These are phyloP conservation scores for Colletotrichum tanaceti DNA, from an alignment of 2,329 filamentous ascomycete genomes.

Conservation along the genomic window DNA sequence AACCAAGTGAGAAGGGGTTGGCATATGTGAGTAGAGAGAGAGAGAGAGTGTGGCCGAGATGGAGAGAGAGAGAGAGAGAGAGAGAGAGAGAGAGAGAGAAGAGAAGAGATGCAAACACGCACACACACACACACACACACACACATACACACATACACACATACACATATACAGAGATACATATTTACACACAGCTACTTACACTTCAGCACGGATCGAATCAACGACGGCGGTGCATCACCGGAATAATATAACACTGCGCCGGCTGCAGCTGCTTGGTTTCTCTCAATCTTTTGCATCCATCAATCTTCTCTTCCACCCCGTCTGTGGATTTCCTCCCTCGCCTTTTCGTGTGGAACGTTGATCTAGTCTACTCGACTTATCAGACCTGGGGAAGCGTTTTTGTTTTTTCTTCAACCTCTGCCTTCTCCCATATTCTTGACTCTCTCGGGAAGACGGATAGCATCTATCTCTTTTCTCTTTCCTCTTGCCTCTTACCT, in stretches of 20 bases:
- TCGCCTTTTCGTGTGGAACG: constrained; percentile 25
- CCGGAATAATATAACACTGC: constrained; percentile 30
- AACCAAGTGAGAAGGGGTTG: not conserved
- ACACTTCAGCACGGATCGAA: constrained; percentile 18
- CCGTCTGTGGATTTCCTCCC: not conserved
- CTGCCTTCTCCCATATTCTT: not conserved
- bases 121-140: not conserved
- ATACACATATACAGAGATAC: not conserved
- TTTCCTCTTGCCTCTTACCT: constrained; percentile 2
- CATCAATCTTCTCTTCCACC: constrained; percentile 2
- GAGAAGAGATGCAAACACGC: constrained; percentile 6
- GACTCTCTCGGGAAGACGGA: not conserved
- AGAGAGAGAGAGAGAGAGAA: not conserved
- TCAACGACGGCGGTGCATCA: constrained; percentile 9
- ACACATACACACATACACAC: not conserved
- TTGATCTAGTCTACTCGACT: constrained; percentile 9
- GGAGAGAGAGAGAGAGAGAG: not conserved
- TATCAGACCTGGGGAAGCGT: not conserved
- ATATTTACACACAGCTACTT: not conserved
- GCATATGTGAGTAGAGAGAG: not conserved
- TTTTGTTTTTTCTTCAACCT: not conserved
- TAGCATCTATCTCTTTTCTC: constrained; percentile 12
- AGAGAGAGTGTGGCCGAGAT: too few relatives aligned
- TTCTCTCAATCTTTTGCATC: not conserved
- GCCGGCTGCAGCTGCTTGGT: constrained; percentile 34